Base-by-base conservation (phyloP, 495 filamentous ascomycete genomes). In the Margaritispora aquatica region DNA sequence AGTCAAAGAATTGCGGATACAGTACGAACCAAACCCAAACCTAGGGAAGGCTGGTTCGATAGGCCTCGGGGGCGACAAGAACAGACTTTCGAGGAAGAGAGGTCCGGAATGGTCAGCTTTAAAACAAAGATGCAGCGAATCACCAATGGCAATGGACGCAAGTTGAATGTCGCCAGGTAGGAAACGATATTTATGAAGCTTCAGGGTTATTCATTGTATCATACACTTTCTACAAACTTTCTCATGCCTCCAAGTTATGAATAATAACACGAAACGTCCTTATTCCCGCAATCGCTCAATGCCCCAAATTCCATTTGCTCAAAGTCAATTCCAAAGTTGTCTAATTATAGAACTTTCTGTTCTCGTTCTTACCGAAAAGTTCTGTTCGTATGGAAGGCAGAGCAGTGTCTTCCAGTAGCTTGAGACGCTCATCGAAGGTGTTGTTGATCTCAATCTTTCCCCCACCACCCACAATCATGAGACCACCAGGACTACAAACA, bases 361-460 rank as follows among this genome's bases (percentile, higher is more conserved):
- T 96, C 51, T 81, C 78, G 76, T 97, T 97, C 75, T 88, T 82
- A 44, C 95, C 95, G 67, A 97, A 97, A 38, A 99, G 75, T 2
- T 82, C 86, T 70, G 87, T 81, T 61, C 95, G 82, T 63, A 99
- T 85, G 29, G 84, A 85, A 13, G 95, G 95, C 41, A 97, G 80
- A 26, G 88, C 89, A 64, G 88, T 89, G 55, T 84, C 84, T 70
- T 93, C 85, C 38, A 97, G 82, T 56, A 97, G 75, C 60, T 84
- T 85, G 72, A 99, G 76, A 55, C 95, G 84, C 69, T 96, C 88
- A 65, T 97, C 95, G 51, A 97, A 86, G 24, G 94, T 97, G 75
- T 99, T 97, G 83, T 96, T 91, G 71, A 99, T 96, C 63, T 96
- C 90, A 71, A 99, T 97, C 80, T 92, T 96, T 68, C 95, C 95